Percentiles rank a stretch among this genome's conserved stretches.
phyloP scores from a whole-genome alignment of 495 filamentous ascomycete species.

The Penicillium angulare region DNA sequence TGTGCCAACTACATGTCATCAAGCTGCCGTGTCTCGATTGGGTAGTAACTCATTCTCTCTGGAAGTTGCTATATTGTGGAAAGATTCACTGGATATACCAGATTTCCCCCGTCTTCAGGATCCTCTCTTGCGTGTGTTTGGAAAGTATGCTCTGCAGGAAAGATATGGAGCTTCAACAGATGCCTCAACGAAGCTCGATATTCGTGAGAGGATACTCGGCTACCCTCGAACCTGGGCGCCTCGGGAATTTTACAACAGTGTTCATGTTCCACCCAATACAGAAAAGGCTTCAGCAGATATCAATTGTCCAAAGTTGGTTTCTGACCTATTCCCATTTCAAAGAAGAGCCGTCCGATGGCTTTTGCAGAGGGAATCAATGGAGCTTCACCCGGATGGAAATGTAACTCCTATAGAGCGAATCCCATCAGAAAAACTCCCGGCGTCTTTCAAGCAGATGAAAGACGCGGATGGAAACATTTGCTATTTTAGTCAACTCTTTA shows the following conservation, averaged over 20 bases:
- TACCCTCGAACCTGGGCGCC: conserved; percentile 39
- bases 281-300: conserved; percentile 38
- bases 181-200: neutral
- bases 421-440: conserved; percentile 23
- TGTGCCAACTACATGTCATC: conserved; percentile 31
- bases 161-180: neutral
- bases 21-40: conserved; percentile 25
- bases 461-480: conserved; percentile 52
- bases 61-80: conserved; percentile 36
- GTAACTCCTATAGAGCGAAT: conserved; percentile 15
- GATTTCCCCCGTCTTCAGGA: conserved; percentile 17
- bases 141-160: conserved; percentile 30
- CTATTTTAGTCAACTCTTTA: conserved; percentile 64
- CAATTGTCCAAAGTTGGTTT: conserved; percentile 40
- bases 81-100: conserved; percentile 34
- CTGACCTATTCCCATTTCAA: conserved; percentile 69
- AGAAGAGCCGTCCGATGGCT: conserved; percentile 70
- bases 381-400: conserved; percentile 32
- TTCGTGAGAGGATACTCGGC: conserved; percentile 16
- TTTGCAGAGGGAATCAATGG: conserved; percentile 56
- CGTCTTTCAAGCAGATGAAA: conserved; percentile 31
- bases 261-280: conserved; percentile 54
- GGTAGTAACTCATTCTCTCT: conserved; percentile 23
- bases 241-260: conserved; percentile 63
- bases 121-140: conserved; percentile 24